Conservation (phyloP, 2,329 filamentous ascomycete genomes). For the Ophiostoma australiae region DNA sequence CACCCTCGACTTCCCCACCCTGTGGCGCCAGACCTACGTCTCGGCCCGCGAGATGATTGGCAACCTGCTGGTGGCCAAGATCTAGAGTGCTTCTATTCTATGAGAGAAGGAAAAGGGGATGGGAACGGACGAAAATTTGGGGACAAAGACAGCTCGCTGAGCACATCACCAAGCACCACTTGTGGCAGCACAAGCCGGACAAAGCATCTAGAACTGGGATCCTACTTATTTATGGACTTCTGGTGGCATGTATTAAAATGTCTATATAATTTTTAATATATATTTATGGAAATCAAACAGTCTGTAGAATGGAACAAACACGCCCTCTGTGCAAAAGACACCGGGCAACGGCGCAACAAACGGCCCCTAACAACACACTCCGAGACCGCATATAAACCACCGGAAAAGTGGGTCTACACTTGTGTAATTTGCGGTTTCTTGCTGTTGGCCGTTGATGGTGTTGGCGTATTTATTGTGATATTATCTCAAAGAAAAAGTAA, state of each 20-base stretch:
- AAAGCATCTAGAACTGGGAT: not conserved
- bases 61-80: conserved; percentile 67
- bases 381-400: not conserved
- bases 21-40: conserved; percentile 71
- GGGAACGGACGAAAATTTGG: not conserved
- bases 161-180: not conserved
- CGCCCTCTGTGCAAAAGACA: too few relatives aligned
- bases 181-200: not conserved
- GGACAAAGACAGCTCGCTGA: not conserved
- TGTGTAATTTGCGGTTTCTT: not conserved
- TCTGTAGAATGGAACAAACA: not conserved
- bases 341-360: too few relatives aligned
- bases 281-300: not conserved
- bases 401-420: not conserved
- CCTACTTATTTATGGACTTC: not conserved
- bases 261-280: conserved; percentile 2
- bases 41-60: conserved; percentile 71
- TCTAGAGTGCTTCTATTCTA: conserved; percentile 39
- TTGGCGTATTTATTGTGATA: not conserved
- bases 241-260: not conserved
- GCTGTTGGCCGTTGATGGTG: not conserved
- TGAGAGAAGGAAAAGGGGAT: not conserved
- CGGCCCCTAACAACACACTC: not conserved
- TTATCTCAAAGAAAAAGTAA: not conserved
- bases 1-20: conserved; percentile 77